These are phyloP conservation scores for Hapsidospora chrysogenum DNA, from an alignment of 495 filamentous ascomycete species.

Conservation along the genomic window DNA sequence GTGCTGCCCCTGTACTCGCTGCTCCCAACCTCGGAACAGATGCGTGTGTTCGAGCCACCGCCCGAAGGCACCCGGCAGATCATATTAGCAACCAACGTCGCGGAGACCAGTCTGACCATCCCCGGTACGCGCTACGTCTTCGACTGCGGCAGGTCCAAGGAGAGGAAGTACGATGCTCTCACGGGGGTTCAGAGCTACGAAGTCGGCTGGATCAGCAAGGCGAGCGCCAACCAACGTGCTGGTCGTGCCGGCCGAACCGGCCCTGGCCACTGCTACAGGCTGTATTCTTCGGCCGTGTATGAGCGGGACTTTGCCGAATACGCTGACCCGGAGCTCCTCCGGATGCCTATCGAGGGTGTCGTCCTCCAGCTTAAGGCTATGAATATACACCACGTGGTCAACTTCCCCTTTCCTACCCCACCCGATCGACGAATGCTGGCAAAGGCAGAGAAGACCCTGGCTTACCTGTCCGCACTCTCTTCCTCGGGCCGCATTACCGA, in stretches of 20 bases:
- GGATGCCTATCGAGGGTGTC: slow-evolving; percentile 83
- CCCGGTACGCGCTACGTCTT: slow-evolving; percentile 94
- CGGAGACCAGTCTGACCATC: slow-evolving; percentile 93
- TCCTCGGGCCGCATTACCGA: slow-evolving; percentile 56
- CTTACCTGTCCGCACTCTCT: slow-evolving; percentile 52
- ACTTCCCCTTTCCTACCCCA: slow-evolving; percentile 95
- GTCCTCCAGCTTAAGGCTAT: slow-evolving; percentile 93
- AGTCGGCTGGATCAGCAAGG: slow-evolving; percentile 93
- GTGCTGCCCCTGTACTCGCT: slow-evolving; percentile 86
- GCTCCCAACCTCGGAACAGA: slow-evolving; percentile 82
- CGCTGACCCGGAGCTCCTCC: slow-evolving; percentile 72
- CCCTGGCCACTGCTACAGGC: slow-evolving; percentile 83
- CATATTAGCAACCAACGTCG: slow-evolving; percentile 90
- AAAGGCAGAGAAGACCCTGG: slow-evolving; percentile 74
- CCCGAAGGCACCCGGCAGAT: slow-evolving; percentile 76
- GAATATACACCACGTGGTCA: slow-evolving; percentile 77
- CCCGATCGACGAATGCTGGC: slow-evolving; percentile 64
- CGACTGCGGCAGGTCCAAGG: slow-evolving; percentile 79
- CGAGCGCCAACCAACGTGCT: slow-evolving; percentile 79
- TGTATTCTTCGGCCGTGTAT: slow-evolving; percentile 90
- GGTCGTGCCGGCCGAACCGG: slow-evolving; percentile 93
- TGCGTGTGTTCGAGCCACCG: slow-evolving; percentile 79
- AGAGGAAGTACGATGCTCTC: slow-evolving; percentile 64
- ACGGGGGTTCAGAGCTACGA: slow-evolving; percentile 94
- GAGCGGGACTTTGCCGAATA: slow-evolving; percentile 82